A percentile compares a stretch with the other conserved stretches of the same genome.
phyloP scores from a whole-genome alignment of 2,329 filamentous ascomycete species.

The Tolypocladium pustulatum region DNA sequence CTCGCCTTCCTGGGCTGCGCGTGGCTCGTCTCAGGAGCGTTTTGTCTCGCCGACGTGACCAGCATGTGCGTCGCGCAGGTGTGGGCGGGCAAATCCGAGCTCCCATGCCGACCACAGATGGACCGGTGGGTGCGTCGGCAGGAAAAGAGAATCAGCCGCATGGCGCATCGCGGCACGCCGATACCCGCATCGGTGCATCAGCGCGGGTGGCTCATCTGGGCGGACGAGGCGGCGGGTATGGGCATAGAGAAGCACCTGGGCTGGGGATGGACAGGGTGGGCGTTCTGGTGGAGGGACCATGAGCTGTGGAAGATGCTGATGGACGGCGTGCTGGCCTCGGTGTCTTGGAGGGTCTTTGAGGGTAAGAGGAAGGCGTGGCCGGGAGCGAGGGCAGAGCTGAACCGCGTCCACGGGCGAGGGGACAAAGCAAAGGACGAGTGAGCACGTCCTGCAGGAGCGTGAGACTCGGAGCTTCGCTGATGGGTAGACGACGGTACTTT shows the following conservation, averaged over 20 bases:
- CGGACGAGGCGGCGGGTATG: conserved; percentile 25
- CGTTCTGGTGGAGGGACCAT: background rate
- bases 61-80: conserved; percentile 22
- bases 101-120: conserved; percentile 12
- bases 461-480: no score
- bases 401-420: background rate
- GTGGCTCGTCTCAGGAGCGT: conserved; percentile 13
- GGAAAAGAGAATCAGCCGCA: conserved; percentile 8
- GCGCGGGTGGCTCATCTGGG: conserved; percentile 13
- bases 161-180: conserved; percentile 11
- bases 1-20: conserved; percentile 23
- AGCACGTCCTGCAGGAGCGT: no score
- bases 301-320: background rate
- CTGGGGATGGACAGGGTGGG: conserved; percentile 9
- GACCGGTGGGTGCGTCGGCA: conserved; percentile 8
- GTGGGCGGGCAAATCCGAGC: conserved; percentile 10
- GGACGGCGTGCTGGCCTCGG: background rate
- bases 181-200: conserved; percentile 11
- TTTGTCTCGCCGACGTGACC: conserved; percentile 12
- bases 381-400: background rate
- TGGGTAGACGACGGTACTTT: no score
- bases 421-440: background rate
- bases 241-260: conserved; percentile 27
- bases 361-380: background rate
- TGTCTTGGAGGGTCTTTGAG: background rate